These are phyloP conservation scores for Crotalaria pallida DNA, from an alignment of 306 rosid genomes.

Conservation along the genomic window DNA sequence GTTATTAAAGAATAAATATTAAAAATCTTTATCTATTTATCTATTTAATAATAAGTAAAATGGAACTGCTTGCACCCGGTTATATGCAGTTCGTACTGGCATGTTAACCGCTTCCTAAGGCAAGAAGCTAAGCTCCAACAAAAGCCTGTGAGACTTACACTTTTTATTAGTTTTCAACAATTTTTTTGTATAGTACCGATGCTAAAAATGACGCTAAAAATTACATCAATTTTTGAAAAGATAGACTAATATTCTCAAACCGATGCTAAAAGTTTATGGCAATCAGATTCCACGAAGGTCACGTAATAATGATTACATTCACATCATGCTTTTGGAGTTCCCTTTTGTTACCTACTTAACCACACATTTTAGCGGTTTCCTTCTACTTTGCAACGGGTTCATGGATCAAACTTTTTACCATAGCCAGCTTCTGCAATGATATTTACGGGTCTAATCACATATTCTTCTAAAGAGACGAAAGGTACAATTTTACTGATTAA, in stretches of 20 bases:
- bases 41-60: no score
- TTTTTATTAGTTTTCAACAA: no score
- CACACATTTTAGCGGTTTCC: background rate
- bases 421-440: conserved; percentile 13
- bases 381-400: background rate
- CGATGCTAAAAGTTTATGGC: background rate
- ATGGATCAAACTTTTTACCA: background rate
- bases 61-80: no score
- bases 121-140: no score
- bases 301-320: background rate
- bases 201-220: no score
- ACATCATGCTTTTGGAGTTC: conserved; percentile 1
- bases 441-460: conserved; percentile 6
- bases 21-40: no score
- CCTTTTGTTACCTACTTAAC: background rate
- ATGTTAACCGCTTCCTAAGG: no score
- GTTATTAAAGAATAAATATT: no score
- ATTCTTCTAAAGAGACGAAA: conserved; percentile 1
- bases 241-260: background rate
- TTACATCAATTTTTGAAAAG: background rate
- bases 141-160: no score
- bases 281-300: background rate
- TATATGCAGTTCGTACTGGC: no score
- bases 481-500: conserved; percentile 7
- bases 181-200: background rate